phyloP scores from a whole-genome alignment of 495 filamentous ascomycete species.

The Xylaria scruposa region DNA sequence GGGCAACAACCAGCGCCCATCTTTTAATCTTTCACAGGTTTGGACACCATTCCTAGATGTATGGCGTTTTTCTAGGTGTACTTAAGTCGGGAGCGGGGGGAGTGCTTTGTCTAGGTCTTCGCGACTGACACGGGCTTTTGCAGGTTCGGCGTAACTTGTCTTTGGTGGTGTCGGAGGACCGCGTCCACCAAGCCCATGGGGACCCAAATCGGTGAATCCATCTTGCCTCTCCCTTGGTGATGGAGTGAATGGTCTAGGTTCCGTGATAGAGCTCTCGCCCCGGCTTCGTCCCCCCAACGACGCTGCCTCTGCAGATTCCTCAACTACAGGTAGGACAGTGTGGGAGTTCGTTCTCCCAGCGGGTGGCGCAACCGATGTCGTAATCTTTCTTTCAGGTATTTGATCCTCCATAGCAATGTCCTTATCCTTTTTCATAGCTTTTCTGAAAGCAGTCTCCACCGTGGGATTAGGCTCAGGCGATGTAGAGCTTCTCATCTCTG shows the following conservation, averaged over 20 bases:
- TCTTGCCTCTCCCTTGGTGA: slow-evolving; percentile 50
- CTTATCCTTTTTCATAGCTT: slow-evolving; percentile 42
- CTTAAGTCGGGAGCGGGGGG: slow-evolving; percentile 55
- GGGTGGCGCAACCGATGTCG: slow-evolving; percentile 50
- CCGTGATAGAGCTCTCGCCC: slow-evolving; percentile 49
- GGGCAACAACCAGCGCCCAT: background rate
- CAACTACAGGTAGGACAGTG: slow-evolving; percentile 83
- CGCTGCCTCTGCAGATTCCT: slow-evolving; percentile 83
- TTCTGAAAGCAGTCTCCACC: slow-evolving; percentile 43
- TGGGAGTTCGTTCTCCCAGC: slow-evolving; percentile 59
- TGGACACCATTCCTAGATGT: background rate
- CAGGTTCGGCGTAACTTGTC: slow-evolving; percentile 47
- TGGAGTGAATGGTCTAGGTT: slow-evolving; percentile 50
- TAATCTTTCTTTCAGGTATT: slow-evolving; percentile 55
- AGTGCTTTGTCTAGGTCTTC: slow-evolving; percentile 62
- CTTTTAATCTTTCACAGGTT: background rate
- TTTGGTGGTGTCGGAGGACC: slow-evolving; percentile 54
- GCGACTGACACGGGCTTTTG: slow-evolving; percentile 43
- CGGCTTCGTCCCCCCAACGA: slow-evolving; percentile 65
- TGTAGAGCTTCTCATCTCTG: slow-evolving; percentile 52
- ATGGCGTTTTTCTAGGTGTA: background rate
- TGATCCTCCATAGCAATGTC: slow-evolving; percentile 57
- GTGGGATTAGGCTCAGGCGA: slow-evolving; percentile 47
- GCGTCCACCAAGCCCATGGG: slow-evolving; percentile 45
- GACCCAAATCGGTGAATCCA: slow-evolving; percentile 52